These are phyloP conservation scores for Melampsora larici-populina DNA, from an alignment of 1,284 basidiomycete species.

Conservation along the genomic window DNA sequence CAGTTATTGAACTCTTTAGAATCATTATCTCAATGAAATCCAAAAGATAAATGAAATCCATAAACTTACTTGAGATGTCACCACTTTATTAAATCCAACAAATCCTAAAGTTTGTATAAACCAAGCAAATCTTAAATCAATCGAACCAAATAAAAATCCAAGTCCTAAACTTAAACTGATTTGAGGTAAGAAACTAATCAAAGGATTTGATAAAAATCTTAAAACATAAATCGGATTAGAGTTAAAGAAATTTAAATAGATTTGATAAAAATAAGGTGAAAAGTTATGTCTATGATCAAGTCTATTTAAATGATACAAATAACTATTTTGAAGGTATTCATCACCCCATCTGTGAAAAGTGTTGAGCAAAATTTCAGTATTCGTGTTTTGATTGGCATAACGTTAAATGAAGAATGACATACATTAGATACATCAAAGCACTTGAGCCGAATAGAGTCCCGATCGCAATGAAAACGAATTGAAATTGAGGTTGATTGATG, in stretches of 20 bases:
- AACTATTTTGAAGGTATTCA: slow-evolving; percentile 84
- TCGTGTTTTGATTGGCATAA: too few species aligned
- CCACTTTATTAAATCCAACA: slow-evolving; percentile 95
- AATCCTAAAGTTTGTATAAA: slow-evolving; percentile 87
- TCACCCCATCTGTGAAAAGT: slow-evolving; percentile 70
- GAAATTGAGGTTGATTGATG: slow-evolving; percentile 61
- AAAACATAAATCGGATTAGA: neutral
- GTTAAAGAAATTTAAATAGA: slow-evolving; percentile 64
- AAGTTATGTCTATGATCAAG: slow-evolving; percentile 98
- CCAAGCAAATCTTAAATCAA: slow-evolving; percentile 73
- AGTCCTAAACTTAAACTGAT: slow-evolving; percentile 65
- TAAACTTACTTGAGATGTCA: slow-evolving; percentile 79
- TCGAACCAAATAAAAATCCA: slow-evolving; percentile 64
- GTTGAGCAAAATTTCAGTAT: neutral
- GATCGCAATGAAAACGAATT: slow-evolving; percentile 68
- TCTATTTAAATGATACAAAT: slow-evolving; percentile 84
- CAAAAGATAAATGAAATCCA: neutral
- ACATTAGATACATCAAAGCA: slow-evolving; percentile 71
- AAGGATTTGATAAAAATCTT: slow-evolving; percentile 48
- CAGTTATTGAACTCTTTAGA: too few species aligned
- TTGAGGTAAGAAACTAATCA: slow-evolving; percentile 62
- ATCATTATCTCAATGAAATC: too few species aligned
- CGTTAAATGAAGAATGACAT: slow-evolving; percentile 52
- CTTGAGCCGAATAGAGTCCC: slow-evolving; percentile 69
- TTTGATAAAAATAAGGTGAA: slow-evolving; percentile 91